phyloP scores from a whole-genome alignment of 352 stramenopile species.

The Thalassiosira gravida region DNA sequence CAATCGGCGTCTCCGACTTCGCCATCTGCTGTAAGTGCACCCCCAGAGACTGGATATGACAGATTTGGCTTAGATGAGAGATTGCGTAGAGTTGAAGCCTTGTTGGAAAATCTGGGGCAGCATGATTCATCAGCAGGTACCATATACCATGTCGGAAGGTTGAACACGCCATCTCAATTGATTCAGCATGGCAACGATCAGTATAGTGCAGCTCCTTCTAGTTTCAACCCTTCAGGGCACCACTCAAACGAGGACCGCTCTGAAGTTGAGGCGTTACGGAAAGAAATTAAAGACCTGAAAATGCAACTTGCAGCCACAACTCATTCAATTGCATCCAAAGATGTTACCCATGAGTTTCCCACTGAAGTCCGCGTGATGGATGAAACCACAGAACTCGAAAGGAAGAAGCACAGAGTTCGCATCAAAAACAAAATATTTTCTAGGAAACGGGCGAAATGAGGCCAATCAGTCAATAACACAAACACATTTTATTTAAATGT shows the following conservation, averaged over 20 bases:
- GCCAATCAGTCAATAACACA: too few species aligned
- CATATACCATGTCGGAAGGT: neutral
- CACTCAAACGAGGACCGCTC: constrained; percentile 2
- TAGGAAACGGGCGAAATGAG: neutral
- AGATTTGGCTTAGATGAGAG: constrained; percentile 29
- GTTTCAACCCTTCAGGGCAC: constrained; percentile 6
- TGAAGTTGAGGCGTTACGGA: constrained; percentile 25
- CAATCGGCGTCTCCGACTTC: neutral
- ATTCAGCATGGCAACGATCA: neutral
- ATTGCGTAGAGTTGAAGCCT: constrained; percentile 43
- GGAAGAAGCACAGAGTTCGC: neutral
- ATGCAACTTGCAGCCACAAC: constrained; percentile 40
- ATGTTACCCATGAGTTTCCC: constrained; percentile 3
- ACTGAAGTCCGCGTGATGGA: neutral
- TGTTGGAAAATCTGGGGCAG: constrained; percentile 41
- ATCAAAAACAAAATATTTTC: constrained; percentile 14
- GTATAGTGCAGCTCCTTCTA: constrained; percentile 2
- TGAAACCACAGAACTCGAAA: neutral
- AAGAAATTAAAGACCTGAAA: constrained; percentile 44
- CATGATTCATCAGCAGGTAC: constrained; percentile 7
- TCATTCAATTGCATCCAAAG: constrained; percentile 9
- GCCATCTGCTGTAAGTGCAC: constrained; percentile 2
- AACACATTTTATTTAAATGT: too few species aligned
- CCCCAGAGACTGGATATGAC: neutral
- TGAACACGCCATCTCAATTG: constrained; percentile 3